Percentiles rank a stretch among this genome's conserved stretches.
These are phyloP conservation scores for Flueggea neowawraea DNA, from an alignment of 441 rosid species.

Conservation along the genomic window DNA sequence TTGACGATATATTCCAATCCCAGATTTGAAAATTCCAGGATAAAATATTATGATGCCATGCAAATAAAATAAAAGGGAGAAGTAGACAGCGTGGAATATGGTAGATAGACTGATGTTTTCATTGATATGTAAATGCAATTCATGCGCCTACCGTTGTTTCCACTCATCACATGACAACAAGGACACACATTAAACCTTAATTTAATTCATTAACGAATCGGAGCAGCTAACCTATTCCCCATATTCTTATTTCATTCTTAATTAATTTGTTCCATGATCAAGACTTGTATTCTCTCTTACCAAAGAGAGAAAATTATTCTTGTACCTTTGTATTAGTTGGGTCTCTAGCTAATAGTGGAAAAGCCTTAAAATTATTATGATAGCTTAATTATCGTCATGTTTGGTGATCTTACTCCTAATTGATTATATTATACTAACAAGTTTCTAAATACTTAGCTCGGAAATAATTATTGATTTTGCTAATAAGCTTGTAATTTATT, in stretches of 20 bases:
- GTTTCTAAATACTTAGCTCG: not conserved
- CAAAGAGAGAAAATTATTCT: not conserved
- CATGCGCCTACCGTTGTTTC: too few species aligned
- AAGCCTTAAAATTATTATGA: too few species aligned
- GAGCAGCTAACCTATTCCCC: constrained; percentile 1
- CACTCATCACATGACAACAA: constrained; percentile 4
- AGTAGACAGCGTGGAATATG: constrained; percentile 16
- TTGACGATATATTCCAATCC: constrained; percentile 15
- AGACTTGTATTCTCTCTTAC: constrained; percentile 6
- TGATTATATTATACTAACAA: not conserved
- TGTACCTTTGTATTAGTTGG: too few species aligned
- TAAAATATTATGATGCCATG: constrained; percentile 8
- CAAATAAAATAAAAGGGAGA: constrained; percentile 6
- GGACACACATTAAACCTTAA: not conserved
- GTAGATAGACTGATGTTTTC: constrained; percentile 28
- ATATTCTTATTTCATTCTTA: not conserved
- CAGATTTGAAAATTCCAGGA: not conserved
- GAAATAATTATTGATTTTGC: not conserved
- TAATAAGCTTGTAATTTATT: too few species aligned
- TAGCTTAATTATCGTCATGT: too few species aligned
- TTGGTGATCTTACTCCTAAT: too few species aligned
- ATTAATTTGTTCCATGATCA: not conserved
- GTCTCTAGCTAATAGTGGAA: too few species aligned
- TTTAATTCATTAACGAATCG: constrained; percentile 4
- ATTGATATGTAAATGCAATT: constrained; percentile 6